Percentiles rank a stretch among this genome's conserved stretches.
Evolutionary conservation across 2,329 filamentous ascomycete species (phyloP).

Genomic region (Claviceps monticola): DNA sequence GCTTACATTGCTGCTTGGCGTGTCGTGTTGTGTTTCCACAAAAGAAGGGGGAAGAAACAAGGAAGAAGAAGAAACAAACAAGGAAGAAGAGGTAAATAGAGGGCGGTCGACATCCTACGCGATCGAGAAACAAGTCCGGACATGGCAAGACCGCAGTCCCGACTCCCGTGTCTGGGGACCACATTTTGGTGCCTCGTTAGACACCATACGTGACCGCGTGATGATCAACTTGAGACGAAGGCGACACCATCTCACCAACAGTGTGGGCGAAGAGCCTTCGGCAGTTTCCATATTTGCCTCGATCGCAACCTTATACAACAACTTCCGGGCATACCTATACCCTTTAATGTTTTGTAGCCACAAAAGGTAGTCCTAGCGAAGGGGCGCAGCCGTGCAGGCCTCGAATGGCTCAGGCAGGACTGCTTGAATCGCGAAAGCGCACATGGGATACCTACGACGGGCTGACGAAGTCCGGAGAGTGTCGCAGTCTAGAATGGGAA

Average conservation of each 20-base stretch:
- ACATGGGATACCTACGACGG: no score
- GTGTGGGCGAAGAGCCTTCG: constrained; percentile 18
- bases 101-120: background rate
- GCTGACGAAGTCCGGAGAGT: no score
- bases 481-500: no score
- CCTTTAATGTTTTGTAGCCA: constrained; percentile 22
- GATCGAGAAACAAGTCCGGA: background rate
- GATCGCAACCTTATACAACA: constrained; percentile 26
- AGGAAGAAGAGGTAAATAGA: no score
- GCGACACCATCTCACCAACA: constrained; percentile 15
- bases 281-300: constrained; percentile 15
- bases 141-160: no score
- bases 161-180: background rate
- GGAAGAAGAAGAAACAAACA: no score
- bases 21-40: no score
- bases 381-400: no score
- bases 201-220: background rate
- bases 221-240: background rate
- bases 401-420: background rate
- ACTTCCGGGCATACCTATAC: constrained; percentile 21
- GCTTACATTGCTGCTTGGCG: no score
- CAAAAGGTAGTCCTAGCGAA: constrained; percentile 25
- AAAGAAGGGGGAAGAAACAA: no score
- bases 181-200: background rate
- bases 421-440: constrained; percentile 17